Conservation (phyloP, 2,329 filamentous ascomycete species). For the Trichoderma endophyticum region DNA sequence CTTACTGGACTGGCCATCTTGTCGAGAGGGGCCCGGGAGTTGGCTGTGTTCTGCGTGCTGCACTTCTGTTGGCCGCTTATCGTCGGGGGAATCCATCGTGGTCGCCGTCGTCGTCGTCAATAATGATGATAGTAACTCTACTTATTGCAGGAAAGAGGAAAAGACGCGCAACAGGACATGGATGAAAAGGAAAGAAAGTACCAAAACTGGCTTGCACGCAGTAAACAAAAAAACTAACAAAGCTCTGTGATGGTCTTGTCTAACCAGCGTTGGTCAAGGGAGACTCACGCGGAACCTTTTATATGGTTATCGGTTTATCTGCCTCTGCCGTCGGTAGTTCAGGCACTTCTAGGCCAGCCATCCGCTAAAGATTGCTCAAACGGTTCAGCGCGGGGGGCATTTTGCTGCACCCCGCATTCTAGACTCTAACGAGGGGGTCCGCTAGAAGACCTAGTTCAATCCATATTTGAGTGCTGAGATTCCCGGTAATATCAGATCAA, state of each 20-base stretch:
- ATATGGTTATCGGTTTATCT: background rate
- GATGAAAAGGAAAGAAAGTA: background rate
- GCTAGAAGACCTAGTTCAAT: background rate
- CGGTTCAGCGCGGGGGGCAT: background rate
- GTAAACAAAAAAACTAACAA: background rate
- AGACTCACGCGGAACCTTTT: background rate
- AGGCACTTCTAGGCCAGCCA: background rate
- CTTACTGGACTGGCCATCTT: background rate
- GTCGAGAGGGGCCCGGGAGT: background rate
- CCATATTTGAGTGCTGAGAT: background rate
- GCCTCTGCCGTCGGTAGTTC: background rate
- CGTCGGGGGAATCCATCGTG: background rate
- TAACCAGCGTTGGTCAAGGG: background rate
- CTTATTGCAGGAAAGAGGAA: background rate
- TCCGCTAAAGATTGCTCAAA: slow-evolving; percentile 1
- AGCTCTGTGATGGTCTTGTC: background rate
- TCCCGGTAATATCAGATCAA: background rate
- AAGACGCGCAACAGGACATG: background rate
- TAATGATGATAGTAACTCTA: background rate
- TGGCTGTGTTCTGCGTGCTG: slow-evolving; percentile 2
- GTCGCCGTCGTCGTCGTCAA: background rate
- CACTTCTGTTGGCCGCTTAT: background rate
- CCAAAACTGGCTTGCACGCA: background rate
- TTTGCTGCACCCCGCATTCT: slow-evolving; percentile 5
- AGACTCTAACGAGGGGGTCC: background rate